phyloP scores from a whole-genome alignment of 2,329 filamentous ascomycete genomes.

The Tolypocladium guangdongense region DNA sequence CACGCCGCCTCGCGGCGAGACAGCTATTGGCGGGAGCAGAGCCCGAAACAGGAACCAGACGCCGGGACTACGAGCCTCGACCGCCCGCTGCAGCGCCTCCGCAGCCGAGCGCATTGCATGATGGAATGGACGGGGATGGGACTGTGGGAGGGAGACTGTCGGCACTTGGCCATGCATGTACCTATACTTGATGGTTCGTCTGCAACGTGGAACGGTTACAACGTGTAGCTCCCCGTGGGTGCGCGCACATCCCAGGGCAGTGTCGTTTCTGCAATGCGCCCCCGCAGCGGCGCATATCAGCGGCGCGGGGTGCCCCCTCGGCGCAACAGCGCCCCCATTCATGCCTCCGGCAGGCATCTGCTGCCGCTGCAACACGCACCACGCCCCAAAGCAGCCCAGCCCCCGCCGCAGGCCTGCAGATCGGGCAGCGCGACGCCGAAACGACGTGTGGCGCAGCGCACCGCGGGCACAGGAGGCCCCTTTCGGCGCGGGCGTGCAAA shows the following conservation, averaged over 20 bases:
- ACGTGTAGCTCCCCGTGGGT: no score
- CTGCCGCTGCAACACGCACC: not conserved
- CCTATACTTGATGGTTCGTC: not conserved
- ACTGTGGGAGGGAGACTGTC: no score
- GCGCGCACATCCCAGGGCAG: no score
- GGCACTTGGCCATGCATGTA: not conserved
- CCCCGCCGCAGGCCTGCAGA: not conserved
- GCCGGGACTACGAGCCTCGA: not conserved
- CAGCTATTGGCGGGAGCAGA: not conserved
- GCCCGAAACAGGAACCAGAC: slow-evolving; percentile 1
- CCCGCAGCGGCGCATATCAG: no score
- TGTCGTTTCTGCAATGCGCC: no score
- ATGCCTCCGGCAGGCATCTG: no score
- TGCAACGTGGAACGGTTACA: not conserved
- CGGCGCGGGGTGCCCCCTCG: no score
- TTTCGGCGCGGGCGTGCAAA: no score
- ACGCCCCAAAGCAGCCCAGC: not conserved
- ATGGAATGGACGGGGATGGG: not conserved
- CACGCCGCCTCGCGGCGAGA: not conserved
- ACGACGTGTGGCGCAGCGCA: no score
- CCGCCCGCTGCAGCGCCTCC: not conserved
- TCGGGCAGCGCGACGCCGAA: not conserved
- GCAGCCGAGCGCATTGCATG: not conserved
- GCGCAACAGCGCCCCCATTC: no score
- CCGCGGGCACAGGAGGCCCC: no score